phyloP scores from a whole-genome alignment of 495 filamentous ascomycete genomes.

The Lophiotrema nucula region DNA sequence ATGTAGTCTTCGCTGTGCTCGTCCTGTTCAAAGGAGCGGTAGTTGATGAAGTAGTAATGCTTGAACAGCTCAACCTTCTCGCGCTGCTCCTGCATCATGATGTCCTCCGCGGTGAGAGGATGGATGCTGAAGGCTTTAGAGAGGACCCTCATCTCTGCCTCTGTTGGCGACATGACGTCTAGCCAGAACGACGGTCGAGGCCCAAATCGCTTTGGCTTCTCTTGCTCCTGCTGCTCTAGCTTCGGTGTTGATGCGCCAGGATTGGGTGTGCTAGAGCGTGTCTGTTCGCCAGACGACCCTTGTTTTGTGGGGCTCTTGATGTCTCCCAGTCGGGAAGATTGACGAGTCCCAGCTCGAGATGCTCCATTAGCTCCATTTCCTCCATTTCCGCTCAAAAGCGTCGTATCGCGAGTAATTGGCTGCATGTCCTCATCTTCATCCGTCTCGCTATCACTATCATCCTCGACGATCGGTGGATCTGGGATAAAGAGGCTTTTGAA shows the following conservation, averaged over 20 bases:
- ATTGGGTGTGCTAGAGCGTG: constrained; percentile 22
- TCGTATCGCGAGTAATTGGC: constrained; percentile 12
- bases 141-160: constrained; percentile 86
- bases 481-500: constrained; percentile 87
- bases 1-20: constrained; percentile 81
- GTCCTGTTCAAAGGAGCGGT: constrained; percentile 95
- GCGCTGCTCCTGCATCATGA: constrained; percentile 92
- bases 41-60: constrained; percentile 98
- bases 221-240: constrained; percentile 1
- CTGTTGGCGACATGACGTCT: constrained; percentile 85
- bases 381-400: neutral
- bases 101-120: constrained; percentile 91
- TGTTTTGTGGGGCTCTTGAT: too few relatives aligned
- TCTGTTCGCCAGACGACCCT: constrained; percentile 30
- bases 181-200: constrained; percentile 95
- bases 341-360: constrained; percentile 2
- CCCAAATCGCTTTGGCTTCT: constrained; percentile 70
- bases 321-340: constrained; percentile 6
- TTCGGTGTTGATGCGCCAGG: neutral
- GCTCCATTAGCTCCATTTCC: constrained; percentile 11
- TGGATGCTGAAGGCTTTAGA: constrained; percentile 93
- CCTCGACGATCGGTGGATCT: constrained; percentile 62
- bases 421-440: constrained; percentile 38
- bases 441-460: constrained; percentile 37
- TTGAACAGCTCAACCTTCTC: constrained; percentile 98